Percentiles rank a stretch among this genome's conserved stretches.
phyloP scores from a whole-genome alignment of 306 rosid genomes.

The Fragaria iinumae region DNA sequence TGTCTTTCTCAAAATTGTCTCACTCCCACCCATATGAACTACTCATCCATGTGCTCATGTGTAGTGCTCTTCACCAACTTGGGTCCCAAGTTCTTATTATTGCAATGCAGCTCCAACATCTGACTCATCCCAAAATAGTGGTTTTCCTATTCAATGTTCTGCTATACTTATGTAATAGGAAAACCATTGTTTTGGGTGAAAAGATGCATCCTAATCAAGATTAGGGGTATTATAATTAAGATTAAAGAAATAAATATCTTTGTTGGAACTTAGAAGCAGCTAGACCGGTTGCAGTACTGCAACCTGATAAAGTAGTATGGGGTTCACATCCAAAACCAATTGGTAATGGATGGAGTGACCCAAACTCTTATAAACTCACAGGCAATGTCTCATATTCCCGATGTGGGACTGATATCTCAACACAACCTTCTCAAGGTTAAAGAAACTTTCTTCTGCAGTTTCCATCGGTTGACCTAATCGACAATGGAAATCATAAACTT shows the following conservation, averaged over 20 bases:
- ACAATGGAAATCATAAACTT: neutral
- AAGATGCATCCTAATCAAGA: conserved; percentile 4
- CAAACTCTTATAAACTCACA: too few relatives aligned
- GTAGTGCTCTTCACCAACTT: neutral
- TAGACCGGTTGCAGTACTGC: neutral
- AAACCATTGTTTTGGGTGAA: neutral
- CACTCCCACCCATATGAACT: neutral
- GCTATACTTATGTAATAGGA: neutral
- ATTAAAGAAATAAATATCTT: neutral
- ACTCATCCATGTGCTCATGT: conserved; percentile 17
- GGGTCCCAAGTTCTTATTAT: conserved; percentile 1
- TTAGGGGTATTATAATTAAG: neutral
- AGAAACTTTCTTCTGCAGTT: neutral
- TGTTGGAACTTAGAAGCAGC: neutral
- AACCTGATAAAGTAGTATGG: too few relatives aligned
- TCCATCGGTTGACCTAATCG: conserved; percentile 1
- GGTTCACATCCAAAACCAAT: too few relatives aligned
- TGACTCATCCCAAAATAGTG: neutral
- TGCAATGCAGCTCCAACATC: conserved; percentile 4
- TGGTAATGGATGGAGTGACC: too few relatives aligned
- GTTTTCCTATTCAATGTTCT: neutral
- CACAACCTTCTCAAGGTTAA: neutral
- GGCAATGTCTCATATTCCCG: too few relatives aligned
- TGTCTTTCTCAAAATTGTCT: conserved; percentile 6
- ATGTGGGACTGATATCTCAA: too few relatives aligned